These are phyloP conservation scores for Penicillium italicum DNA, from an alignment of 2,329 filamentous ascomycete genomes.

Conservation along the genomic window DNA sequence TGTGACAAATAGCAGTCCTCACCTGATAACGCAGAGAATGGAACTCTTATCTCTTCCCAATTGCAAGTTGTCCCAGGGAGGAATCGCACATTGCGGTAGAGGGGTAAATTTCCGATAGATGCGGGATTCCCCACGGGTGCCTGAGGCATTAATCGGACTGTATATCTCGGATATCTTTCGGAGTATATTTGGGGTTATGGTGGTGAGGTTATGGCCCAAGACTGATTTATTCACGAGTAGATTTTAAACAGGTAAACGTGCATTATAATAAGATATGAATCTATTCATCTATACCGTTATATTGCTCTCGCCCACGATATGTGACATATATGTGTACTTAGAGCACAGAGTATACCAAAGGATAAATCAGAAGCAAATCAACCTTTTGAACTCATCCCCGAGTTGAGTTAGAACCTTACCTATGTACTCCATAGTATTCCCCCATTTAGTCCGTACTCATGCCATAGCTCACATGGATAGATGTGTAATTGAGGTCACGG, in stretches of 20 bases:
- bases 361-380: neutral
- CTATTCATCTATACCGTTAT: neutral
- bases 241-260: neutral
- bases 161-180: neutral
- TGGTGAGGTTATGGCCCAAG: neutral
- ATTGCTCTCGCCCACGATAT: neutral
- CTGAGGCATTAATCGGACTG: slow-evolving; percentile 24
- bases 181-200: neutral
- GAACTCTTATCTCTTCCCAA: slow-evolving; percentile 11
- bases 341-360: neutral
- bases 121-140: slow-evolving; percentile 23
- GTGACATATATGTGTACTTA: neutral
- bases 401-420: neutral
- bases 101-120: slow-evolving; percentile 35
- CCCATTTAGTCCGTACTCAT: neutral
- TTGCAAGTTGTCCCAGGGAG: slow-evolving; percentile 9
- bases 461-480: neutral
- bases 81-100: slow-evolving; percentile 24
- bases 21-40: slow-evolving; percentile 5
- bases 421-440: neutral
- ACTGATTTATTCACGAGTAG: too few species aligned
- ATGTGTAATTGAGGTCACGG: neutral
- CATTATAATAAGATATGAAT: neutral
- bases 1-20: neutral
- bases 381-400: neutral